Conservation (phyloP, 371 early-diverging fungal genomes). For the Mucor circinelloides region DNA sequence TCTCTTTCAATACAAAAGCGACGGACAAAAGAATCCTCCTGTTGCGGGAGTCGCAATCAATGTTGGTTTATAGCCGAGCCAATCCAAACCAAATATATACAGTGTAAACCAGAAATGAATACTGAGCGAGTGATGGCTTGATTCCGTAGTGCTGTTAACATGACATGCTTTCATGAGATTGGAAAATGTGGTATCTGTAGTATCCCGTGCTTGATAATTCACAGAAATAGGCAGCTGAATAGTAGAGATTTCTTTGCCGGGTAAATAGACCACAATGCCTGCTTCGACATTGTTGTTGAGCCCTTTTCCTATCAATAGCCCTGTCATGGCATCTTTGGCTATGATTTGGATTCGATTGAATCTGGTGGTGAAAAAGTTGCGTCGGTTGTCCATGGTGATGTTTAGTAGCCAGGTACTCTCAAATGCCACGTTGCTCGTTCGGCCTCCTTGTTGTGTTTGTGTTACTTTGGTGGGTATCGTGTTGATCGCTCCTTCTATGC, state of each 20-base stretch:
- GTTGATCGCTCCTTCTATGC: constrained; percentile 31
- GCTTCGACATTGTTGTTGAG: constrained; percentile 5
- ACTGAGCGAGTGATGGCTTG: constrained; percentile 17
- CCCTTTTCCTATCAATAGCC: constrained; percentile 31
- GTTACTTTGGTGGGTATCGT: constrained; percentile 20
- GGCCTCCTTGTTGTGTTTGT: constrained; percentile 21
- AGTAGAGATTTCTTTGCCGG: constrained; percentile 23
- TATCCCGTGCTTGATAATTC: constrained; percentile 36
- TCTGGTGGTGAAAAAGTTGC: constrained; percentile 30
- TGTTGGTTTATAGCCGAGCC: constrained; percentile 36
- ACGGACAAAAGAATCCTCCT: constrained; percentile 24
- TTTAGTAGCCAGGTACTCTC: constrained; percentile 32
- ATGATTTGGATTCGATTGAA: constrained; percentile 25
- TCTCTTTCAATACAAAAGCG: neutral
- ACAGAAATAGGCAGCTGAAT: constrained; percentile 32
- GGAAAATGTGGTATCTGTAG: constrained; percentile 32
- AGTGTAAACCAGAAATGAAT: constrained; percentile 40
- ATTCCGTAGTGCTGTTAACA: neutral
- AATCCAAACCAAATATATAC: constrained; percentile 32
- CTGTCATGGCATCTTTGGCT: constrained; percentile 35
- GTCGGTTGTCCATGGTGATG: constrained; percentile 33
- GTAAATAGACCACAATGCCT: constrained; percentile 6
- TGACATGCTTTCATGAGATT: constrained; percentile 33
- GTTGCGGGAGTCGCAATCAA: constrained; percentile 29
- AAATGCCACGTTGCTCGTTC: constrained; percentile 28